Evolutionary conservation across 495 filamentous ascomycete species (phyloP).

Genomic region (Apiosordaria backusii): DNA sequence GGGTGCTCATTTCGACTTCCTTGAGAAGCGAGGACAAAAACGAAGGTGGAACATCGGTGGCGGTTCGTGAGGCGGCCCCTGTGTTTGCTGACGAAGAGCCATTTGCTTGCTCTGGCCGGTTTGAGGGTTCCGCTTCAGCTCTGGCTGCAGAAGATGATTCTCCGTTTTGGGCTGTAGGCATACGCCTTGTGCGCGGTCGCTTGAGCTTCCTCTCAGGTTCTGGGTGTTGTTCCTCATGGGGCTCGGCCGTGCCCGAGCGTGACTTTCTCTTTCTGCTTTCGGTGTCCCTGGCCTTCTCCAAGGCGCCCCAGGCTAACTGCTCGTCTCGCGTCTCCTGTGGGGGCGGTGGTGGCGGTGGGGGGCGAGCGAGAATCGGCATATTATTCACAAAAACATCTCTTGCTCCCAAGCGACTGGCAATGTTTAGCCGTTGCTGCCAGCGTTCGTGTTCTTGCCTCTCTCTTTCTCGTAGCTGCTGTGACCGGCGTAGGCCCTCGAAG

Average conservation of each 20-base stretch:
- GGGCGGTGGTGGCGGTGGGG: conserved; percentile 35
- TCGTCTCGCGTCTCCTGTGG: conserved; percentile 73
- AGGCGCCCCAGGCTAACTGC: conserved; percentile 79
- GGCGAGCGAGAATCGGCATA: conserved; percentile 34
- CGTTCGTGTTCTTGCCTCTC: conserved; percentile 63
- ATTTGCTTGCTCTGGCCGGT: not conserved
- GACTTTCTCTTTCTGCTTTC: conserved; percentile 74
- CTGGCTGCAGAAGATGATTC: conserved; percentile 34
- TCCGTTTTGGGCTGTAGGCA: conserved; percentile 34
- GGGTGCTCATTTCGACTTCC: conserved; percentile 74
- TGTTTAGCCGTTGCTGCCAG: conserved; percentile 76
- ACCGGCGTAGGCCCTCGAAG: conserved; percentile 45
- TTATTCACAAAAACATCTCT: conserved; percentile 64
- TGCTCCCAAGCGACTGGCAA: conserved; percentile 73
- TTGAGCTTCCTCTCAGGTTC: conserved; percentile 75
- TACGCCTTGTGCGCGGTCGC: conserved; percentile 65
- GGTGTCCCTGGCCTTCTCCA: conserved; percentile 75
- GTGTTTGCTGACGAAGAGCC: not conserved
- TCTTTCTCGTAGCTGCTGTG: conserved; percentile 56
- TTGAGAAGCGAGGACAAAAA: conserved; percentile 81
- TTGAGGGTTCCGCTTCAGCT: conserved; percentile 3
- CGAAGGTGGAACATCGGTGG: conserved; percentile 47
- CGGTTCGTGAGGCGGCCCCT: conserved; percentile 28
- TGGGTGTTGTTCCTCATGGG: conserved; percentile 55
- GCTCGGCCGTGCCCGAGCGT: conserved; percentile 64